Base-by-base conservation (phyloP, 495 filamentous ascomycete genomes). In the Immersiella caudata region DNA sequence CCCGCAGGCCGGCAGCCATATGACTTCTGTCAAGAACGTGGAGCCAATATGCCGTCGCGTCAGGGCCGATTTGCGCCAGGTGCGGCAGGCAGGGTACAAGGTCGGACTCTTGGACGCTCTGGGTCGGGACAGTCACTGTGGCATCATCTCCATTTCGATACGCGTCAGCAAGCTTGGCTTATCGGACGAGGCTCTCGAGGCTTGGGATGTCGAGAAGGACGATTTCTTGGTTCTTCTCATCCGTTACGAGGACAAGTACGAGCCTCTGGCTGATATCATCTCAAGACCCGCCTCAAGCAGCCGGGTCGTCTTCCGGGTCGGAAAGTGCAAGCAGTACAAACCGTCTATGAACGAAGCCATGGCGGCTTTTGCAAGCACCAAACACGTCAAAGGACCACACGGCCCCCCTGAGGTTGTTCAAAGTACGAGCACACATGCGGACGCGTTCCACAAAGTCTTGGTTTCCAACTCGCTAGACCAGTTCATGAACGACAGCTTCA, bases 151-250 rank as follows among this genome's bases (percentile, higher is more conserved):
- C 35, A 67, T 96, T 7, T 90, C 89, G 0, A 84, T 90, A 55
- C 88, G 88, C 0, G 84, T 93, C 58, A 78, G 80, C 0, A 90
- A 90, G 67, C 83, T 97, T 1, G 89, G 84, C 1, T 86, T 98
- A 27, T 93, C 93, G 2, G 83, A 90, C 27, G 91, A 94, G 67
- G 90, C 87, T 1, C 83, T 90, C 77, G 83, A 87, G 68, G 90
- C 92, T 16, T 98, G 94, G 94, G 81, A 88, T 60, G 75, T 98
- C 20, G 72, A 84, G 16, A 74, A 79, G 0, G 75, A 79, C 0
- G 88, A 96, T 26, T 95, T 95, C 71, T 74, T 97, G 51, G 86
- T 96, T 6, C 80, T 96, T 6, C 82, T 97, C 16, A 83, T 97
- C n/a, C 84, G 86, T 57, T 94, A 90, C 70, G 76, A 80, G 0